Base-by-base conservation (phyloP, 352 stramenopile species). In the Phytopythium boreale region DNA sequence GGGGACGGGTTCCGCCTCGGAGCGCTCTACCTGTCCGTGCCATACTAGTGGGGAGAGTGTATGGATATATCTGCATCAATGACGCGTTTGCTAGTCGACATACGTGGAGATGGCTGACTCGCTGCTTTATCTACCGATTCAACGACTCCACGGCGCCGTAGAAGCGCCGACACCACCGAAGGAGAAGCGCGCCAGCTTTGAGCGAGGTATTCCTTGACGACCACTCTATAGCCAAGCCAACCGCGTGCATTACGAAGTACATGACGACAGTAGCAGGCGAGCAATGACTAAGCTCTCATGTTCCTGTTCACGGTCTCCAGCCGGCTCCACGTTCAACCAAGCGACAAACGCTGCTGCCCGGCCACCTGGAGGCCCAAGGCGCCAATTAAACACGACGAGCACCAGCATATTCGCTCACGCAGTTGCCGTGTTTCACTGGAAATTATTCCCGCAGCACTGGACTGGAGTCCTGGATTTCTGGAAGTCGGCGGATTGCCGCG, bases 21-120 rank as follows among this genome's bases (percentile, higher is more conserved):
- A 36, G 68, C 79, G 10, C 61, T 92, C 24, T 93, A 81, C 55
- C 67, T 92, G 12, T 88, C 81, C 1, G 64, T 92, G 1, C 80
- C 83, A 24, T 88, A 71, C 47, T 88, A 41, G 65, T 6, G 26
- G 14, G 24, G 12, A 9, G 10, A 12, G 14, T 3, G 24, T 22
- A 24, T 31, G 22, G 1, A 19, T 31, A 4, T 20, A 34, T 19
- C 5, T 14, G 14, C 46, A 31, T 9, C 31, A 36, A 36, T 8
- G 4, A 36, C 31, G 8, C 31, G 31, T 36, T 36, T 36, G 31
- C 31, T 8, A 36, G 3, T 36, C 31, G 31, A 14, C 34, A 39
- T 39, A 7, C 34, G 11, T 39, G 34, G 1, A 39, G 1, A 39
- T 7, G 29, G 29, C 7, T 3, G 29, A 7, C 3, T 8, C 29